A percentile compares a stretch with the other conserved stretches of the same genome.
These are phyloP conservation scores for Skeletonema menzelii DNA, from an alignment of 108 stramenopile species.

Conservation along the genomic window DNA sequence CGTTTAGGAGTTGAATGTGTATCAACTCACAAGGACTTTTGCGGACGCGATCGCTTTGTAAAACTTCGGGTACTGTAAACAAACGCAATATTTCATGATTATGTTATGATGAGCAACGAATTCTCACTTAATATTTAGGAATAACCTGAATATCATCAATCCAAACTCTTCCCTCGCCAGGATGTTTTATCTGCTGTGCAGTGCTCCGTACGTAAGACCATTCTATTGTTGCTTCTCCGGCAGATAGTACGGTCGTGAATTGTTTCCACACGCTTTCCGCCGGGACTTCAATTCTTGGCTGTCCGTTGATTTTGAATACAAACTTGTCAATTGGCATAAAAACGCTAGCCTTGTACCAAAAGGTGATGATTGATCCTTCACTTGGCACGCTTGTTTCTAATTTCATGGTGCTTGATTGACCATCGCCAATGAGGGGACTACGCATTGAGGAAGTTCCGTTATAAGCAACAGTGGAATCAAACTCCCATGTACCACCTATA, in stretches of 20 bases:
- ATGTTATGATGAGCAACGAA: too few relatives aligned
- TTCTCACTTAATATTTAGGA: not conserved
- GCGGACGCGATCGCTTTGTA: slow-evolving; percentile 77
- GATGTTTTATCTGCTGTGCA: not conserved
- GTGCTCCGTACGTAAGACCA: slow-evolving; percentile 2
- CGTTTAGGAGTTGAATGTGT: slow-evolving; percentile 32
- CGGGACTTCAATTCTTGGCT: not conserved
- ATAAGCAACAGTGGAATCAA: slow-evolving; percentile 8
- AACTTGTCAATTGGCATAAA: not conserved
- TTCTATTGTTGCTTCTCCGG: slow-evolving; percentile 4
- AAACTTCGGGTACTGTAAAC: slow-evolving; percentile 46
- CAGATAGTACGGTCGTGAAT: not conserved
- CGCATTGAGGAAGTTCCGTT: slow-evolving; percentile 10
- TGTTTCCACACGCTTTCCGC: slow-evolving; percentile 5
- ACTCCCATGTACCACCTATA: not conserved
- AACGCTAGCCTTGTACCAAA: slow-evolving; percentile 11
- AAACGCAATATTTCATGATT: not conserved
- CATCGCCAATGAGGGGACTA: not conserved
- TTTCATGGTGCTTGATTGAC: slow-evolving; percentile 6
- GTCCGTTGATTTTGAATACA: slow-evolving; percentile 15
- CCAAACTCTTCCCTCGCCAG: slow-evolving; percentile 8
- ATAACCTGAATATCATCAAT: slow-evolving; percentile 23
- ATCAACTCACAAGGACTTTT: slow-evolving; percentile 56
- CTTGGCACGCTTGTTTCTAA: slow-evolving; percentile 6
- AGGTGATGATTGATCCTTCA: slow-evolving; percentile 8